Conservation (phyloP, 441 rosid genomes). For the Bocquillonia castaneifolia region DNA sequence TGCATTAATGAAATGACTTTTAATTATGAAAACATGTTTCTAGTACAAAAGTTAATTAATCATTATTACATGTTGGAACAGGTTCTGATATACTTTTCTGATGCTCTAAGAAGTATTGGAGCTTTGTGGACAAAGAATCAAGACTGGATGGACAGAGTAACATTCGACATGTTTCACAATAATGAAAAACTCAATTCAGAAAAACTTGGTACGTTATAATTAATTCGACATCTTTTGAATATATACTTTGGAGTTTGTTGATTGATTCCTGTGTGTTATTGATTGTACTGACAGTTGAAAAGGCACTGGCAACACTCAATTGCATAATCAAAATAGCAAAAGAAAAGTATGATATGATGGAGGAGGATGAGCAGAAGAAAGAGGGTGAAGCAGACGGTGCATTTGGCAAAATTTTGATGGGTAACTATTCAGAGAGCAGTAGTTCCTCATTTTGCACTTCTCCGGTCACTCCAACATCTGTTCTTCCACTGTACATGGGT, state of each 20-base stretch:
- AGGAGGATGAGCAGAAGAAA: conserved; percentile 45
- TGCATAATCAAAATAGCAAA: conserved; percentile 54
- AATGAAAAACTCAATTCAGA: conserved; percentile 41
- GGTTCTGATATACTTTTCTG: conserved; percentile 54
- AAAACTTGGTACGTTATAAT: conserved; percentile 44
- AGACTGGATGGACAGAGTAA: conserved; percentile 49
- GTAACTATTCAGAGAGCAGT: conserved; percentile 35
- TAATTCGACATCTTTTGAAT: no score
- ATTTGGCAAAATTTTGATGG: conserved; percentile 34
- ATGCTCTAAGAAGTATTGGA: conserved; percentile 57
- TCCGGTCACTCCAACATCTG: conserved; percentile 76
- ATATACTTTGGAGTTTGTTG: no score
- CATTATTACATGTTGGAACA: conserved; percentile 22
- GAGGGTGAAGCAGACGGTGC: conserved; percentile 22
- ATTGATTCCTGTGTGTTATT: conserved; percentile 8
- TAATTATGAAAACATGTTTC: no score
- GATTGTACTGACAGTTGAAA: conserved; percentile 43
- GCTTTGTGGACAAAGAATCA: conserved; percentile 55
- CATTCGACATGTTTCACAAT: conserved; percentile 29
- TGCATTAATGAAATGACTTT: no score
- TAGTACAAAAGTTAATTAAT: conserved; percentile 7
- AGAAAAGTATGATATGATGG: conserved; percentile 60
- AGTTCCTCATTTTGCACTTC: conserved; percentile 41
- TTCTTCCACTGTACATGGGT: conserved; percentile 47
- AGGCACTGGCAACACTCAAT: conserved; percentile 51